phyloP scores from a whole-genome alignment of 768 basidiomycete species.

The Dentipellis sp. region DNA sequence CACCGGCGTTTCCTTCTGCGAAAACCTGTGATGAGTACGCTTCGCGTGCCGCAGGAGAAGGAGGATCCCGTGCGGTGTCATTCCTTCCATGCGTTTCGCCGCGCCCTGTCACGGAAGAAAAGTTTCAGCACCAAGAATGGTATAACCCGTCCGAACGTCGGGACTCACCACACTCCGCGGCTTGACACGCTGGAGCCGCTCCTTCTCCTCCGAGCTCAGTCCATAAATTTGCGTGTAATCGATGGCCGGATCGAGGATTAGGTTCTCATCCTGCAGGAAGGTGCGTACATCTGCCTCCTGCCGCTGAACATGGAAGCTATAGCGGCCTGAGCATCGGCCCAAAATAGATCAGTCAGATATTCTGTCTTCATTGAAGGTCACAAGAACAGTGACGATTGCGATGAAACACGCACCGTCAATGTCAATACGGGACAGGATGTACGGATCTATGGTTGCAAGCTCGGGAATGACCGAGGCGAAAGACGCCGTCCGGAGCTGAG shows the following conservation, averaged over 20 bases:
- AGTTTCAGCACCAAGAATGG: background rate
- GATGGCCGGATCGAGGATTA: conserved; percentile 58
- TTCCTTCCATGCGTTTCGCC: conserved; percentile 88
- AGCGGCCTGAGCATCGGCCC: conserved; percentile 36
- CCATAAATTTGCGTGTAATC: conserved; percentile 61
- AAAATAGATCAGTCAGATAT: background rate
- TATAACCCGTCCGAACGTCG: background rate
- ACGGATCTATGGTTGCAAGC: conserved; percentile 39
- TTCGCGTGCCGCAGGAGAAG: conserved; percentile 56
- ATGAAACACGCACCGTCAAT: conserved; percentile 51
- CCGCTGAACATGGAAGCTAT: conserved; percentile 52
- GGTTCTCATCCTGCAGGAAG: conserved; percentile 70
- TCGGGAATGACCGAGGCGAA: conserved; percentile 39
- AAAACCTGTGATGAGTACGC: conserved; percentile 18
- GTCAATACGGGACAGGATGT: conserved; percentile 49
- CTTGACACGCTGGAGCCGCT: conserved; percentile 47
- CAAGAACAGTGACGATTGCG: background rate
- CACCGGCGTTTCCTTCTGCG: too few species aligned
- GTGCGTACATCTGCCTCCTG: conserved; percentile 68
- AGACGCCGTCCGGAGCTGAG: conserved; percentile 33
- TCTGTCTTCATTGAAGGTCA: background rate
- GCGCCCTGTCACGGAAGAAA: conserved; percentile 49
- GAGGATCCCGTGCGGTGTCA: conserved; percentile 76
- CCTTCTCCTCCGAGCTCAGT: conserved; percentile 67
- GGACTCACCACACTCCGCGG: conserved; percentile 60